Evolutionary conservation across 2,329 filamentous ascomycete species (phyloP).

Genomic region (Pseudopithomyces maydicus): DNA sequence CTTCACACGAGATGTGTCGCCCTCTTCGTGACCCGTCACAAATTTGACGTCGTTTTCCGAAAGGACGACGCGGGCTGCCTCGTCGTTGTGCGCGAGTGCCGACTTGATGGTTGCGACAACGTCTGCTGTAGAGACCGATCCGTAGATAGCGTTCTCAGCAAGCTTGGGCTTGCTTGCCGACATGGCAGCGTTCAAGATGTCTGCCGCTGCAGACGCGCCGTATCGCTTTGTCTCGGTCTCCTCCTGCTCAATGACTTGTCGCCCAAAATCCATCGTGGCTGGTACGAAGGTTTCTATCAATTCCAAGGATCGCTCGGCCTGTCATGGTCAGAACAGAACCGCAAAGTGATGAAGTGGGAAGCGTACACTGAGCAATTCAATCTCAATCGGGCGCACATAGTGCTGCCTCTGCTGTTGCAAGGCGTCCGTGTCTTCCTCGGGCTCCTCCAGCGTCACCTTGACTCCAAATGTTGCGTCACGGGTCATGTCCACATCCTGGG

Average conservation of each 20-base stretch:
- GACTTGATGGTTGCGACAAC: conserved; percentile 55
- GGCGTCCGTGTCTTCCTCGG: conserved; percentile 25
- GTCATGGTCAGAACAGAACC: conserved; percentile 21
- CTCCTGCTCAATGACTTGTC: conserved; percentile 49
- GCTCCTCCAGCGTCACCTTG: conserved; percentile 34
- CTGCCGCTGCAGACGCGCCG: conserved; percentile 41
- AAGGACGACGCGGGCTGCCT: conserved; percentile 57
- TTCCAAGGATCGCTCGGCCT: conserved; percentile 52
- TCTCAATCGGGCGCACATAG: conserved; percentile 46
- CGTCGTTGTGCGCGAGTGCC: conserved; percentile 56
- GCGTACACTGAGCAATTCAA: conserved; percentile 48
- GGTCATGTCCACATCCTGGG: conserved; percentile 50
- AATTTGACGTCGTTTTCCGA: conserved; percentile 58
- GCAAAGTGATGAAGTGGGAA: not conserved
- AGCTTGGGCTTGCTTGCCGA: conserved; percentile 34
- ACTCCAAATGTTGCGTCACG: conserved; percentile 54
- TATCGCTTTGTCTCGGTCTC: conserved; percentile 31
- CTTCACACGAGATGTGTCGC: conserved; percentile 54
- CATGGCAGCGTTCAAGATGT: conserved; percentile 42
- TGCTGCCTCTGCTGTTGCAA: conserved; percentile 21
- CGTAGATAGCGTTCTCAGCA: conserved; percentile 51
- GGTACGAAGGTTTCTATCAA: conserved; percentile 56
- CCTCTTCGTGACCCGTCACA: conserved; percentile 44
- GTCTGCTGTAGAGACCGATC: conserved; percentile 61
- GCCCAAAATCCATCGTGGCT: conserved; percentile 53